These are phyloP conservation scores for Euphorbia pulcherrima DNA, from an alignment of 345 rosid genomes.

Conservation along the genomic window DNA sequence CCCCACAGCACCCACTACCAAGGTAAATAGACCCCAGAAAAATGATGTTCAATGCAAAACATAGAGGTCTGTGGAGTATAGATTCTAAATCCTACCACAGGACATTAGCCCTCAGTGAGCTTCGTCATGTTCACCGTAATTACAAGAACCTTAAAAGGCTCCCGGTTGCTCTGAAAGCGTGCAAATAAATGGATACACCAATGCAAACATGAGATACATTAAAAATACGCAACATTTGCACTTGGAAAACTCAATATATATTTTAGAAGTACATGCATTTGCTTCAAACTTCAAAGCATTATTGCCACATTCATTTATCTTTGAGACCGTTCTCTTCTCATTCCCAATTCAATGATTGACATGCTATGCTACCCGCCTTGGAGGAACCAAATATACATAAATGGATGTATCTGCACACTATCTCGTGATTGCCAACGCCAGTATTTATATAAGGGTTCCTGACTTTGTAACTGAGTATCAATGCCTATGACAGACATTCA, in stretches of 20 bases:
- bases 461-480: neutral
- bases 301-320: neutral
- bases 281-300: conserved; percentile 1
- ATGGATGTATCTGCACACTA: neutral
- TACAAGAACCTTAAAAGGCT: neutral
- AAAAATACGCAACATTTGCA: neutral
- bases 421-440: too few relatives aligned
- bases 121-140: neutral
- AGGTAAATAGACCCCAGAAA: neutral
- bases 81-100: too few relatives aligned
- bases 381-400: neutral
- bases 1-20: neutral
- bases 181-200: neutral
- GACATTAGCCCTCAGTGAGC: neutral
- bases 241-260: neutral
- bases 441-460: too few relatives aligned
- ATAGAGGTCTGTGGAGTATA: neutral
- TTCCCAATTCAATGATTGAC: neutral
- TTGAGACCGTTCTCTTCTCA: neutral
- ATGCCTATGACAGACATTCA: neutral
- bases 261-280: neutral
- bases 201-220: neutral
- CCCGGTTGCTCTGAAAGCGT: neutral
- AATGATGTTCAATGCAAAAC: neutral
- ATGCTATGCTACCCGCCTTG: neutral